Percentiles rank a stretch among this genome's conserved stretches.
Evolutionary conservation across 1,139 yeast genomes (phyloP).

Genomic region (Suhomyces wounanorum): DNA sequence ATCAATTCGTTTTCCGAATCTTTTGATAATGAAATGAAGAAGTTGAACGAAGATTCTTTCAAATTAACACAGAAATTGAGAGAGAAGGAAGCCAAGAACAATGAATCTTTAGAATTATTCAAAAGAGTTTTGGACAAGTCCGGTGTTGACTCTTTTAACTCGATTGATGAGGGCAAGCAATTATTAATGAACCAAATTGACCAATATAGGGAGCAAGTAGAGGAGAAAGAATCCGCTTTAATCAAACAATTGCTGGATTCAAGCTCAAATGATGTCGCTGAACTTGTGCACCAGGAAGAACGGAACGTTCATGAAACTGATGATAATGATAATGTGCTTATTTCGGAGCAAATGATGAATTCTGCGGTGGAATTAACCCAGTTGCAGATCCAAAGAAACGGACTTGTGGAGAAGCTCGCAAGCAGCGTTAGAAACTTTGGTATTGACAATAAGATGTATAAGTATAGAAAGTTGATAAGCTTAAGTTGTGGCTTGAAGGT

Average conservation of each 20-base stretch:
- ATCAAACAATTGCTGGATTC: slow-evolving; percentile 28
- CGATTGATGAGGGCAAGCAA: slow-evolving; percentile 33
- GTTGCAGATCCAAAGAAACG: slow-evolving; percentile 54
- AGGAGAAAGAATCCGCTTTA: slow-evolving; percentile 38
- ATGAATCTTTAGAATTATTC: slow-evolving; percentile 18
- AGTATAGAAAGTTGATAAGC: slow-evolving; percentile 79
- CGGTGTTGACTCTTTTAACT: slow-evolving; percentile 28
- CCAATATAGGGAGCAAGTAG: slow-evolving; percentile 31
- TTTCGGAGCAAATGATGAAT: slow-evolving; percentile 25
- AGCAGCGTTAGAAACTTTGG: slow-evolving; percentile 40
- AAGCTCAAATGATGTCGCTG: slow-evolving; percentile 56
- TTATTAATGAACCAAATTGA: slow-evolving; percentile 25
- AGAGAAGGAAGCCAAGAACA: slow-evolving; percentile 23
- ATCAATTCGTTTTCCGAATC: slow-evolving; percentile 47
- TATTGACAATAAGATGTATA: slow-evolving; percentile 62
- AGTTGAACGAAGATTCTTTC: slow-evolving; percentile 24
- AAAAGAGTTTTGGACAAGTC: slow-evolving; percentile 22
- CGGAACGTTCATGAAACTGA: slow-evolving; percentile 19
- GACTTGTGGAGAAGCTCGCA: slow-evolving; percentile 42
- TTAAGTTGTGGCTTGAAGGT: slow-evolving; percentile 78
- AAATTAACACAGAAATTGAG: slow-evolving; percentile 23
- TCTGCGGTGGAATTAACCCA: slow-evolving; percentile 49
- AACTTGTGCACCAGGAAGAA: slow-evolving; percentile 48
- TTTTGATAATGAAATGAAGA: slow-evolving; percentile 30
- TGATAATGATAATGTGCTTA: slow-evolving; percentile 19